phyloP scores from a whole-genome alignment of 805 yeast genomes.

The Yamadazyma ubonensis region DNA sequence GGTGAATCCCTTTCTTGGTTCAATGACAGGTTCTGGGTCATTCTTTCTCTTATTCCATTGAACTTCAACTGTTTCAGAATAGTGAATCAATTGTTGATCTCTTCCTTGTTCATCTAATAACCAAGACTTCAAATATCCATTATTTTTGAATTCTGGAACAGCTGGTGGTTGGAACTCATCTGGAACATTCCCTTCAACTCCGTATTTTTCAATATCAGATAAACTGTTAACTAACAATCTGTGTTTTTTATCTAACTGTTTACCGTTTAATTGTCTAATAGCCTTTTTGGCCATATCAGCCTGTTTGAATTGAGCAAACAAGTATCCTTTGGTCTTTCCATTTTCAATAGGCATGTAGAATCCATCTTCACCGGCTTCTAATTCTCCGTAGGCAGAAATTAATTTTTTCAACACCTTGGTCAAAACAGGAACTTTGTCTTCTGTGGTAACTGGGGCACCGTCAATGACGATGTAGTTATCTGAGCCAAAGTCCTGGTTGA shows the following conservation, averaged over 20 bases:
- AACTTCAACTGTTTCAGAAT: constrained; percentile 76
- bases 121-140: constrained; percentile 88
- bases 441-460: constrained; percentile 96
- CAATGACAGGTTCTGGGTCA: constrained; percentile 72
- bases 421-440: constrained; percentile 77
- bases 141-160: constrained; percentile 67
- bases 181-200: constrained; percentile 58
- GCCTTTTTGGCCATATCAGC: constrained; percentile 72
- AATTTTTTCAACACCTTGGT: constrained; percentile 82
- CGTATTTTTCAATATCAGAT: constrained; percentile 78
- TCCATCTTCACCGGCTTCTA: constrained; percentile 57
- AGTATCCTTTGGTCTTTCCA: constrained; percentile 81
- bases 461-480: constrained; percentile 84
- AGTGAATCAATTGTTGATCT: constrained; percentile 84
- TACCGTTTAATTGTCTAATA: constrained; percentile 76
- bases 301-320: constrained; percentile 77
- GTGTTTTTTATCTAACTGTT: constrained; percentile 92
- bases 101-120: constrained; percentile 83
- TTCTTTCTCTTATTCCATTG: constrained; percentile 80
- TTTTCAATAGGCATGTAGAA: constrained; percentile 78
- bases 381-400: constrained; percentile 73
- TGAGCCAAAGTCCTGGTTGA: constrained; percentile 55
- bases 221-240: constrained; percentile 80
- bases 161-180: constrained; percentile 70
- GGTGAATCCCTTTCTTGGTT: constrained; percentile 83